These are phyloP conservation scores for Sherardia arvensis DNA, from an alignment of 257 asterid species.

Conservation along the genomic window DNA sequence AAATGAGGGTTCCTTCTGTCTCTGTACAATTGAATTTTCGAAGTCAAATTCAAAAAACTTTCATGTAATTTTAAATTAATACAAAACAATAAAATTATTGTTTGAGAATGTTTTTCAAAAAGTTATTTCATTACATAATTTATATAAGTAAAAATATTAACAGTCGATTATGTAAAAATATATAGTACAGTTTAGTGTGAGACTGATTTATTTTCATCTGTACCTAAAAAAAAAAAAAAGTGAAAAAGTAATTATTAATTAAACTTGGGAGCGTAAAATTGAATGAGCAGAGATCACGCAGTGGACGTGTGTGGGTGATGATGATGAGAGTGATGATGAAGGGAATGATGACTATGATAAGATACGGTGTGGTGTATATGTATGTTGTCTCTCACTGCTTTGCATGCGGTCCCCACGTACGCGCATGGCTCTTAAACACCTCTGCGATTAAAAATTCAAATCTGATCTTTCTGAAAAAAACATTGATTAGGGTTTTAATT, in stretches of 20 bases:
- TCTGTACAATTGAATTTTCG: too few relatives aligned
- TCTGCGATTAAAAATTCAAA: not conserved
- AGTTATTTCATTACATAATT: too few relatives aligned
- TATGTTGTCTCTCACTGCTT: slow-evolving; percentile 14
- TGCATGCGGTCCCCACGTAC: slow-evolving; percentile 13
- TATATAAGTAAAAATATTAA: too few relatives aligned
- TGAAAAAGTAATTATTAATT: too few relatives aligned
- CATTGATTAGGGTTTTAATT: not conserved
- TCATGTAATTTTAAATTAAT: too few relatives aligned
- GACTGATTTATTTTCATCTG: not conserved
- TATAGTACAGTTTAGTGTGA: too few relatives aligned
- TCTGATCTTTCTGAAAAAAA: not conserved
- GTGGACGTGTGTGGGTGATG: slow-evolving; percentile 1
- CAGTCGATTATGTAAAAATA: too few relatives aligned
- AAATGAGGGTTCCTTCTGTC: too few relatives aligned
- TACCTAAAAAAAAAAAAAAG: not conserved
- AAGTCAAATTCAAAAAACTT: too few relatives aligned
- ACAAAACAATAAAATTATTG: too few relatives aligned
- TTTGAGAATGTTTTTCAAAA: too few relatives aligned
- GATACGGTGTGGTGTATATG: slow-evolving; percentile 1
- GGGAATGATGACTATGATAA: slow-evolving; percentile 7
- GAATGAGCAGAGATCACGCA: slow-evolving; percentile 5
- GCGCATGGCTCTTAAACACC: slow-evolving; percentile 12
- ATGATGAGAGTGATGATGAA: slow-evolving; percentile 9
- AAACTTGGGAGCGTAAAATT: not conserved